phyloP scores from a whole-genome alignment of 2,329 filamentous ascomycete genomes.

The Epichloe sibirici region DNA sequence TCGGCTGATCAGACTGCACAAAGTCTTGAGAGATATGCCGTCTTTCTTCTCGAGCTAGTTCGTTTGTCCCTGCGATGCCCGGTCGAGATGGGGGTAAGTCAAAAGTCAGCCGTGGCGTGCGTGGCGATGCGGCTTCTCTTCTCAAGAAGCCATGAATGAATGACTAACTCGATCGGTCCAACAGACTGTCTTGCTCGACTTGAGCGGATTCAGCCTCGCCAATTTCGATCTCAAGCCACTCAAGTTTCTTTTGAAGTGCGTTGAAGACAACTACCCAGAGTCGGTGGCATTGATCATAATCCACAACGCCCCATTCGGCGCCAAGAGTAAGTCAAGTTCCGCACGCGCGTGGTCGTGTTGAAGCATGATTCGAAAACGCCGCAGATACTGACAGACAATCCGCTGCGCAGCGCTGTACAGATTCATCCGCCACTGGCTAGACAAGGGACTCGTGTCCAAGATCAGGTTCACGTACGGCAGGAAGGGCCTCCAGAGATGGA shows the following conservation, averaged over 20 bases:
- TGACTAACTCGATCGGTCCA: constrained; percentile 11
- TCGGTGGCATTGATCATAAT: constrained; percentile 72
- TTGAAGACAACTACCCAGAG: constrained; percentile 83
- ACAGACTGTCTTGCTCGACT: constrained; percentile 31
- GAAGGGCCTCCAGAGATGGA: constrained; percentile 61
- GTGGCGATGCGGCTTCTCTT: too few species aligned
- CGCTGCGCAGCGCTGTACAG: constrained; percentile 60
- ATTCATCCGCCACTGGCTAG: constrained; percentile 81
- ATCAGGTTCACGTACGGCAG: constrained; percentile 73
- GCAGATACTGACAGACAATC: too few species aligned
- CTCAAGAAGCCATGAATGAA: not conserved
- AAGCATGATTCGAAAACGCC: too few species aligned
- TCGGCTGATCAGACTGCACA: constrained; percentile 65
- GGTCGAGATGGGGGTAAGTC: constrained; percentile 70
- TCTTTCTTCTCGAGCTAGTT: constrained; percentile 83
- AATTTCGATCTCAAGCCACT: too few species aligned
- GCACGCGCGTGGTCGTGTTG: too few species aligned
- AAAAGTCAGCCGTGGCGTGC: not conserved
- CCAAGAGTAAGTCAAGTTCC: constrained; percentile 50
- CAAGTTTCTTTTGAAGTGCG: too few species aligned
- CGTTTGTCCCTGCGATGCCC: constrained; percentile 62
- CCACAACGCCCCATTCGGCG: constrained; percentile 85
- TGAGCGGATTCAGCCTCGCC: too few species aligned
- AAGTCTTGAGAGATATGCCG: constrained; percentile 68
- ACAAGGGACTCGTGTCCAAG: constrained; percentile 79